A percentile compares a stretch with the other conserved stretches of the same genome.
Conservation (phyloP, 2,329 filamentous ascomycete genomes). For the Fusarium graminum region DNA sequence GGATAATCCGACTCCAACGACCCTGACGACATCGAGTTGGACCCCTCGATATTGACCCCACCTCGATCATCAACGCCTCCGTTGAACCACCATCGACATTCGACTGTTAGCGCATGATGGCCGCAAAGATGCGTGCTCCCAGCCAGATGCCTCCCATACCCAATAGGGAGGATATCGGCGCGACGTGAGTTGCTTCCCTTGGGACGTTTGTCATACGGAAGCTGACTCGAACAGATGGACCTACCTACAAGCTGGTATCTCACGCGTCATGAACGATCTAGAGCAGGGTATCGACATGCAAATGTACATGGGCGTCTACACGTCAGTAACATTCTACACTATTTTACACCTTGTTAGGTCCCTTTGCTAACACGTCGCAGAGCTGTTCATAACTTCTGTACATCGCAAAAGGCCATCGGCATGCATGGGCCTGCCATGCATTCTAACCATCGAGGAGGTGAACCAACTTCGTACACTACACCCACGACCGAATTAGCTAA, state of each 20-base stretch:
- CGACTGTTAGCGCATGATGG: constrained; percentile 49
- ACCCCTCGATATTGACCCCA: constrained; percentile 48
- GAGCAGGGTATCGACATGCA: constrained; percentile 94
- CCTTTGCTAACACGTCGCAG: constrained; percentile 61
- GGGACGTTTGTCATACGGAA: neutral
- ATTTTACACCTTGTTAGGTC: neutral
- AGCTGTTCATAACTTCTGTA: constrained; percentile 99
- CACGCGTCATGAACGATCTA: constrained; percentile 92
- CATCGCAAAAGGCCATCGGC: constrained; percentile 92
- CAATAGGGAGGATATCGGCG: constrained; percentile 71
- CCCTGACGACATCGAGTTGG: constrained; percentile 44
- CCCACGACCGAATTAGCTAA: constrained; percentile 28
- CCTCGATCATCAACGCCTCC: constrained; percentile 41
- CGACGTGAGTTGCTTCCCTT: constrained; percentile 57
- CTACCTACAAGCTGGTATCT: constrained; percentile 88
- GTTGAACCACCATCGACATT: constrained; percentile 36
- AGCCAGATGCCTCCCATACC: constrained; percentile 69
- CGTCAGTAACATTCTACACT: constrained; percentile 63
- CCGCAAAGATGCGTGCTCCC: constrained; percentile 53
- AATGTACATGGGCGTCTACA: constrained; percentile 98
- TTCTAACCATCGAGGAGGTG: constrained; percentile 72
- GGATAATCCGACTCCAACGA: constrained; percentile 15
- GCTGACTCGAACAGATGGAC: constrained; percentile 75
- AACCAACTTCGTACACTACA: constrained; percentile 24
- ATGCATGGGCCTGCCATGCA: constrained; percentile 60